Evolutionary conservation across 2,329 filamentous ascomycete genomes (phyloP), one percentile per base, ranked within the genome.

Genomic region (Dactylellina sp.): DNA sequence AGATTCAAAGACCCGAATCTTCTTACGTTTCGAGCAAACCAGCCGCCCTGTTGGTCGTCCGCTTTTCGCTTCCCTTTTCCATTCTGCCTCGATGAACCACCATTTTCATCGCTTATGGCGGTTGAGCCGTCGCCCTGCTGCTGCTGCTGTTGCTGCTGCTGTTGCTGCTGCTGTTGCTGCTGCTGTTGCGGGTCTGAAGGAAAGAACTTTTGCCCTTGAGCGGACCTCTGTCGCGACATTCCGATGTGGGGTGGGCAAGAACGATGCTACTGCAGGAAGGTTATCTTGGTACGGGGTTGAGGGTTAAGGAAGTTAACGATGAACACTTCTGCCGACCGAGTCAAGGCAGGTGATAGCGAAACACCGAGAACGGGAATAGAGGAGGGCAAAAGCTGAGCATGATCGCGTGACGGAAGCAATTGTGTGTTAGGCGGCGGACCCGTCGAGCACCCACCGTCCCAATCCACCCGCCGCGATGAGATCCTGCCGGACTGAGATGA

Each of bases 1-100:
- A 95, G 81, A 83, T 94, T 91, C 57, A 95, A 85, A 3, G 86
- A 87, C 78, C 77, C 76, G 59, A 79, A 77, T 53, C 64, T 77
- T 47, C 61, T 47, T 24, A 70, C 22, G 32, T 60, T 56, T 40
- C 55, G 70, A 52, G 61, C 40, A 14, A 74, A 39, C 70, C 70
- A 74, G 22, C 61, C 35, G 55, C 56, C 70, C 18, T 52, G 46
- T 16, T 61, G 47, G 24, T 66, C 39, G 22, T 49, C 61, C 42
- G 39, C 70, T 40, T 74, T 74, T 24, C 49, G 28, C 50, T 74
- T 74, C 52, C 70, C 70, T 42, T 74, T 74, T 4, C 47, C 53
- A 62, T 66, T 61, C 42, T 55, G 70, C n/a, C 22, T 57, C 16
- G 70, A 61, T 44, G 61, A 52, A 62, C 55, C 49, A 40, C 60